These are phyloP conservation scores for Eurotiales sp. DNA, from an alignment of 2,329 filamentous ascomycete species.

Conservation along the genomic window DNA sequence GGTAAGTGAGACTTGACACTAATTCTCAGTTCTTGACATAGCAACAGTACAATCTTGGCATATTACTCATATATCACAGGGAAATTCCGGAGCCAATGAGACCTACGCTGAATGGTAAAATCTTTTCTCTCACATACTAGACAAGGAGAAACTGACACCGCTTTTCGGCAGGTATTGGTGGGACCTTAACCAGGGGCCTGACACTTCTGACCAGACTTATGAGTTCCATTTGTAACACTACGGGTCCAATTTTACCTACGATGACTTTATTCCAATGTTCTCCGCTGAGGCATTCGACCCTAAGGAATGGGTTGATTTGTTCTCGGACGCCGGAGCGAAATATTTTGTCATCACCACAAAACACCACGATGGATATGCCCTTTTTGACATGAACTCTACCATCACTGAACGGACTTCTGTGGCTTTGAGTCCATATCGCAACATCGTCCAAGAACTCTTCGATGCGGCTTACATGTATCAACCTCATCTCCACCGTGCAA, in stretches of 20 bases:
- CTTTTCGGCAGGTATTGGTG: slow-evolving; percentile 49
- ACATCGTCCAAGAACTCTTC: slow-evolving; percentile 33
- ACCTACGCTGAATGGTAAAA: slow-evolving; percentile 37
- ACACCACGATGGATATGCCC: slow-evolving; percentile 47
- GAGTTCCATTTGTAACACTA: slow-evolving; percentile 51
- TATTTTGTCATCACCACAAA: slow-evolving; percentile 44
- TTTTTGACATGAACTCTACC: slow-evolving; percentile 40
- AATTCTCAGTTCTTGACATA: neutral
- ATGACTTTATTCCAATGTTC: slow-evolving; percentile 55
- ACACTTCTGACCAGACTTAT: slow-evolving; percentile 40
- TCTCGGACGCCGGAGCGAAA: slow-evolving; percentile 51
- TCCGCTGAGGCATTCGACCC: slow-evolving; percentile 49
- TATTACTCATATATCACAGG: slow-evolving; percentile 30
- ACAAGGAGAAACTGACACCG: slow-evolving; percentile 19
- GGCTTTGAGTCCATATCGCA: slow-evolving; percentile 33
- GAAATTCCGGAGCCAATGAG: slow-evolving; percentile 38
- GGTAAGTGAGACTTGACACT: neutral
- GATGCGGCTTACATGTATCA: slow-evolving; percentile 30
- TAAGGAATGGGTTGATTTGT: slow-evolving; percentile 53
- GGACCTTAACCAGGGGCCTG: slow-evolving; percentile 27
- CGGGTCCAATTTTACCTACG: slow-evolving; percentile 51
- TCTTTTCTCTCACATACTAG: slow-evolving; percentile 4
- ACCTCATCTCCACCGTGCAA: slow-evolving; percentile 41
- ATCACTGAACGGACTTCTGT: neutral
- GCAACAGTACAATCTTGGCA: neutral